Evolutionary conservation across 495 filamentous ascomycete genomes (phyloP).

Genomic region (Mytilinidion resinicola): DNA sequence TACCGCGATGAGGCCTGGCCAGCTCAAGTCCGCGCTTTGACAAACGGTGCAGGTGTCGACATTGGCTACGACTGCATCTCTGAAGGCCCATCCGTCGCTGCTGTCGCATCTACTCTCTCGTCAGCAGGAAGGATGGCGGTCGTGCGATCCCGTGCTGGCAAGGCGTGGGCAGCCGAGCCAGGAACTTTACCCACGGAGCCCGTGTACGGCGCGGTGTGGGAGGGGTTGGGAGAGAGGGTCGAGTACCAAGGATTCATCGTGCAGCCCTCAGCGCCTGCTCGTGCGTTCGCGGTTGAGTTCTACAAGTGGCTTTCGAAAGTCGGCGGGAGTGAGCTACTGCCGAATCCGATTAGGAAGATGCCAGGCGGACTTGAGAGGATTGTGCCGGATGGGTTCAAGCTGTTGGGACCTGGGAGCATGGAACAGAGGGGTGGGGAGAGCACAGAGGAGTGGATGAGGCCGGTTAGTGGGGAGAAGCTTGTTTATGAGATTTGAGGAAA

Average conservation of each 20-base stretch:
- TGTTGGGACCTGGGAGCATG: conserved; percentile 33
- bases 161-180: conserved; percentile 26
- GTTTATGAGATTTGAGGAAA: conserved; percentile 24
- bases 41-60: conserved; percentile 25
- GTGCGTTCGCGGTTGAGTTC: conserved; percentile 35
- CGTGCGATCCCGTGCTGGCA: conserved; percentile 31
- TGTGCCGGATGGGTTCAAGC: conserved; percentile 35
- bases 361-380: conserved; percentile 37
- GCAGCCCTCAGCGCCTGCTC: conserved; percentile 17
- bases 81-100: conserved; percentile 28
- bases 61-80: conserved; percentile 41
- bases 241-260: conserved; percentile 27
- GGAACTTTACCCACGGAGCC: conserved; percentile 28
- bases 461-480: conserved; percentile 30
- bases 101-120: conserved; percentile 8
- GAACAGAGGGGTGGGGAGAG: conserved; percentile 16
- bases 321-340: conserved; percentile 17
- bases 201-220: conserved; percentile 41
- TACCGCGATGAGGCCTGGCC: conserved; percentile 52
- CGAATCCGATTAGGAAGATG: conserved; percentile 37
- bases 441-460: conserved; percentile 37
- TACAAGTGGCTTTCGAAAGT: conserved; percentile 30
- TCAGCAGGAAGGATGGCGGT: conserved; percentile 27
- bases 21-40: conserved; percentile 41
- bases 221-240: conserved; percentile 38